phyloP scores from a whole-genome alignment of 805 yeast genomes.

The Diddensiella santjacobensis region DNA sequence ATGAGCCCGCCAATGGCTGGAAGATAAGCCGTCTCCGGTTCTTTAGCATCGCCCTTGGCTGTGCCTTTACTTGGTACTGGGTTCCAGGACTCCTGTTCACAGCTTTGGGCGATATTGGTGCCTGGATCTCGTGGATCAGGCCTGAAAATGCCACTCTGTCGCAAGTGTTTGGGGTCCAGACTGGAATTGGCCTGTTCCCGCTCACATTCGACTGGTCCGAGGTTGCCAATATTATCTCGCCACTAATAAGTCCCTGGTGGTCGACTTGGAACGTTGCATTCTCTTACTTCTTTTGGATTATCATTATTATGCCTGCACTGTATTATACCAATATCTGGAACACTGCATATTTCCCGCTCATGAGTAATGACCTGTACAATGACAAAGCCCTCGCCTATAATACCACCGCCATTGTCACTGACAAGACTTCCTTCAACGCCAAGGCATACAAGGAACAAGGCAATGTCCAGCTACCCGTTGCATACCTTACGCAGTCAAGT shows the following conservation, averaged over 20 bases:
- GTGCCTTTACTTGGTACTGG: conserved; percentile 51
- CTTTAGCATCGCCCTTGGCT: conserved; percentile 38
- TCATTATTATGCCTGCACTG: conserved; percentile 43
- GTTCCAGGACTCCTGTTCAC: conserved; percentile 57
- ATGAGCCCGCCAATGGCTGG: conserved; percentile 46
- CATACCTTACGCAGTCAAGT: conserved; percentile 39
- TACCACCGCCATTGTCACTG: conserved; percentile 42
- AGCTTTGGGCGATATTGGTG: conserved; percentile 50
- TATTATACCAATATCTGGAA: conserved; percentile 55
- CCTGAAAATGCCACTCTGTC: conserved; percentile 50
- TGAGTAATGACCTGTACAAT: conserved; percentile 50
- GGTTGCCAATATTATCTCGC: conserved; percentile 37
- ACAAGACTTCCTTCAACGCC: conserved; percentile 24
- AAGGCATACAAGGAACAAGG: conserved; percentile 46
- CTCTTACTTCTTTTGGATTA: conserved; percentile 12
- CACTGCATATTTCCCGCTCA: conserved; percentile 57
- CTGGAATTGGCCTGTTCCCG: conserved; percentile 43
- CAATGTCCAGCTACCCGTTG: conserved; percentile 57
- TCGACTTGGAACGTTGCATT: conserved; percentile 14
- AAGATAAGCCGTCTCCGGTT: conserved; percentile 46
- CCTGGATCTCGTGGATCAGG: conserved; percentile 59
- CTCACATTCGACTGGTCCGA: conserved; percentile 44
- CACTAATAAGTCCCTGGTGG: conserved; percentile 43
- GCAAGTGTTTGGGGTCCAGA: conserved; percentile 49
- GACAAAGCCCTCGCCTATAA: conserved; percentile 49